Base-by-base conservation (phyloP, 768 basidiomycete species). In the Collybiopsis luxurians region DNA sequence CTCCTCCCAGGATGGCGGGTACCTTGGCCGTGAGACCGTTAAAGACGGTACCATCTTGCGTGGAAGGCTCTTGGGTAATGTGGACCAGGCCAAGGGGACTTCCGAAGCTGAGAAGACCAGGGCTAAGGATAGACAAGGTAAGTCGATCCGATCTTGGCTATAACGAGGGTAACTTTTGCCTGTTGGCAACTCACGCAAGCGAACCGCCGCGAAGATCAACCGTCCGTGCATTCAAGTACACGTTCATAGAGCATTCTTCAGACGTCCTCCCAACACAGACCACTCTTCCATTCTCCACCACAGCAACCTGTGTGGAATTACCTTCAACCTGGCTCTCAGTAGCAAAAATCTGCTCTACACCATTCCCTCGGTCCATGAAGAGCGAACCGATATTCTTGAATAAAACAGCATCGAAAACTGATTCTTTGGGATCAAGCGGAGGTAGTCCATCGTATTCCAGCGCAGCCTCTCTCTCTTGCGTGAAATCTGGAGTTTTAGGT, bases 161-260 rank as follows among this genome's bases (percentile, higher is more conserved):
- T n/a, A n/a, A n/a, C n/a, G n/a, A n/a, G n/a, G n/a, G n/a, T n/a
- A n/a, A n/a, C n/a, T n/a, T n/a, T n/a, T n/a, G n/a, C n/a, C n/a
- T n/a, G n/a, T n/a, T n/a, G n/a, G n/a, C 59, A 6, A 79, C 85
- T 27, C 79, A 84, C 70, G 79, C 72, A 53, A 88, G 77, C 1
- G 82, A 77, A 4, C 91, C 91, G 13, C 88, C 86, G 55, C 81
- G 73, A 28, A 92, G 67, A 69, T 92, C 77, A 59, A 92, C 70
- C 24, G 68, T 76, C 68, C 62, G 71, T 23, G 52, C 30, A 45
- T 42, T 53, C 51, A 59, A 58, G 60, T 54, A 21, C 53, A 63
- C 19, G 53, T 23, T 49, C 24, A 28, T 39, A 27, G 24, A 55
- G 10, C 19, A 23, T 34, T 15, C 27, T 9, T 43, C 43, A 15